Conservation (phyloP, 257 asterid genomes). For the Cynanchum wilfordii region DNA sequence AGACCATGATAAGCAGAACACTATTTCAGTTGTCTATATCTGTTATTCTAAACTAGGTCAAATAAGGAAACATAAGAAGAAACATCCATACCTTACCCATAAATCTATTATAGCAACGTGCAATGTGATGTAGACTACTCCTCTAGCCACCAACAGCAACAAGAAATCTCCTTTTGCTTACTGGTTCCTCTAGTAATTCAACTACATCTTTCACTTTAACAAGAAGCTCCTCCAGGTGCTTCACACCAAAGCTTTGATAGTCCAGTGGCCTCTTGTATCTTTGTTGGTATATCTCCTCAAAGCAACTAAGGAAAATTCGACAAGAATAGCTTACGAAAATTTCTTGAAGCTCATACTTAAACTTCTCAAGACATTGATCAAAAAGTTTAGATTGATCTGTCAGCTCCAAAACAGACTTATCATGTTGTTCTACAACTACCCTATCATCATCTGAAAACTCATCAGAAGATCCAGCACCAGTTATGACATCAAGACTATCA, state of each 20-base stretch:
- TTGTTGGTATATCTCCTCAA: slow-evolving; percentile 69
- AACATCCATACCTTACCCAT: slow-evolving; percentile 30
- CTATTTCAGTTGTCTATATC: background rate
- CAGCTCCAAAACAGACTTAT: slow-evolving; percentile 20
- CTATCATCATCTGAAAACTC: slow-evolving; percentile 67
- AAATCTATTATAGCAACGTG: slow-evolving; percentile 7
- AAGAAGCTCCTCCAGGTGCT: slow-evolving; percentile 63
- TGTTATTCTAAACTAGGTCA: background rate
- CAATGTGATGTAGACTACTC: background rate
- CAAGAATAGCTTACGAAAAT: slow-evolving; percentile 85
- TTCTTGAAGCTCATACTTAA: slow-evolving; percentile 81
- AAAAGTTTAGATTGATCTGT: slow-evolving; percentile 12
- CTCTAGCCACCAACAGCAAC: slow-evolving; percentile 56
- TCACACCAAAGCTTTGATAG: slow-evolving; percentile 61
- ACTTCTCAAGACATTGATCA: slow-evolving; percentile 38
- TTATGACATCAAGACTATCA: slow-evolving; percentile 26
- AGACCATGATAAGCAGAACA: background rate
- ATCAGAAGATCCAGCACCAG: slow-evolving; percentile 50
- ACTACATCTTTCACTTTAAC: slow-evolving; percentile 69
- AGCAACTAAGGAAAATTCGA: slow-evolving; percentile 50
- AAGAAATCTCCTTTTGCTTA: slow-evolving; percentile 50
- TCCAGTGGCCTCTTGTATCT: slow-evolving; percentile 75
- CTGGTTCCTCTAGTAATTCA: slow-evolving; percentile 67
- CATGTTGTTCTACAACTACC: slow-evolving; percentile 29
- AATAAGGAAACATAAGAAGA: slow-evolving; percentile 6